phyloP scores from a whole-genome alignment of 345 rosid species.

The Pelargonium nanum region DNA sequence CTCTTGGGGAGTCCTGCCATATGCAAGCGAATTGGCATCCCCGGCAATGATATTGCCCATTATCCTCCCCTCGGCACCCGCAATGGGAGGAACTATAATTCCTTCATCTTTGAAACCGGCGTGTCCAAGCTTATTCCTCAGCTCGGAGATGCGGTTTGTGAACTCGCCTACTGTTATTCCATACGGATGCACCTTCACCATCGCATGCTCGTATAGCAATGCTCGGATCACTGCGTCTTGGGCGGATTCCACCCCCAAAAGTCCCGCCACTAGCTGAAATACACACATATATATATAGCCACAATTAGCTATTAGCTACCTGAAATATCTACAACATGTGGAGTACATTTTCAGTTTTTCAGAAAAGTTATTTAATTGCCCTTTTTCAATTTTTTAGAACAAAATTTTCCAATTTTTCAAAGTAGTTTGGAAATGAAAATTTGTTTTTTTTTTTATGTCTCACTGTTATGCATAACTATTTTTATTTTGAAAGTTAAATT shows the following conservation, averaged over 20 bases:
- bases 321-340: too few species aligned
- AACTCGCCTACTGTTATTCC: slow-evolving; percentile 30
- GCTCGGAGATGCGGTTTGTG: slow-evolving; percentile 21
- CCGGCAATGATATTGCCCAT: slow-evolving; percentile 51
- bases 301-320: too few species aligned
- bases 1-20: slow-evolving; percentile 44
- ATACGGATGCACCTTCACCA: slow-evolving; percentile 27
- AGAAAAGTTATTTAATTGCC: too few species aligned
- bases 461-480: too few species aligned
- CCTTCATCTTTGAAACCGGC: slow-evolving; percentile 49
- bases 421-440: too few species aligned
- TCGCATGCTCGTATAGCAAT: slow-evolving; percentile 33
- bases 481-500: too few species aligned
- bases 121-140: slow-evolving; percentile 29
- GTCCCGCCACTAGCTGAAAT: slow-evolving; percentile 63
- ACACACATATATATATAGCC: too few species aligned
- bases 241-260: slow-evolving; percentile 65
- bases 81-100: slow-evolving; percentile 16
- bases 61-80: slow-evolving; percentile 36
- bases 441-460: too few species aligned
- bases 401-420: too few species aligned
- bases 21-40: slow-evolving; percentile 30
- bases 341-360: too few species aligned
- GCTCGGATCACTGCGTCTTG: slow-evolving; percentile 70
- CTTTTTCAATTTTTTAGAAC: too few species aligned